These are phyloP conservation scores for Psidium friedrichsthalianum DNA, from an alignment of 345 rosid species.

Conservation along the genomic window DNA sequence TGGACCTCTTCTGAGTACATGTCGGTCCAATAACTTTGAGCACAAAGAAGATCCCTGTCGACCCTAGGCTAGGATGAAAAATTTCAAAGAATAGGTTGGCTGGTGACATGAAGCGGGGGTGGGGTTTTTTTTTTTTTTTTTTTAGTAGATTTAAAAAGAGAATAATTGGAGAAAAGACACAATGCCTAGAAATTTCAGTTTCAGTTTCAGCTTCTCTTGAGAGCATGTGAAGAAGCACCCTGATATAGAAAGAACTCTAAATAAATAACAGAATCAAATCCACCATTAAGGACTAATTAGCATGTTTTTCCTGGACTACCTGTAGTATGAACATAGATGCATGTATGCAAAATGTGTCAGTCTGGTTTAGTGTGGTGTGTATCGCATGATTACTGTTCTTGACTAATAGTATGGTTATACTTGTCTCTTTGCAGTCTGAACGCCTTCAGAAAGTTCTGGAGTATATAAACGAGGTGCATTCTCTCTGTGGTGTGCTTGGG, in stretches of 20 bases:
- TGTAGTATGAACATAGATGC: neutral
- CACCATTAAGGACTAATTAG: neutral
- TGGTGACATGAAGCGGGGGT: neutral
- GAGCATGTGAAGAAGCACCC: neutral
- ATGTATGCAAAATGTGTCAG: neutral
- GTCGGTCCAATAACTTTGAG: neutral
- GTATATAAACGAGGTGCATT: constrained; percentile 71
- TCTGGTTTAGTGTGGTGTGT: neutral
- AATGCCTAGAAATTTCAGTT: neutral
- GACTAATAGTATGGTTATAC: neutral
- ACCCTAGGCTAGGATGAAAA: neutral
- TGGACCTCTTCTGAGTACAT: neutral
- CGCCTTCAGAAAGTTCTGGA: constrained; percentile 79
- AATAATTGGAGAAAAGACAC: neutral
- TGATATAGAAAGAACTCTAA: neutral
- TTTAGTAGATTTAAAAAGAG: neutral
- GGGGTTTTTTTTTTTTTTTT: too few species aligned
- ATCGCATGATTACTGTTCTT: neutral
- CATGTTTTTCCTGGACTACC: neutral
- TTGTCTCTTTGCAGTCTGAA: constrained; percentile 51
- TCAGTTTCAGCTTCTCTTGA: neutral
- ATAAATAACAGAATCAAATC: neutral
- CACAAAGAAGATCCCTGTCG: neutral
- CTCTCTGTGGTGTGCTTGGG: constrained; percentile 76
- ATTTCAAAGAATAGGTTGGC: neutral